Base-by-base conservation (phyloP, 805 yeast species). In the Yarrowia sp. region DNA sequence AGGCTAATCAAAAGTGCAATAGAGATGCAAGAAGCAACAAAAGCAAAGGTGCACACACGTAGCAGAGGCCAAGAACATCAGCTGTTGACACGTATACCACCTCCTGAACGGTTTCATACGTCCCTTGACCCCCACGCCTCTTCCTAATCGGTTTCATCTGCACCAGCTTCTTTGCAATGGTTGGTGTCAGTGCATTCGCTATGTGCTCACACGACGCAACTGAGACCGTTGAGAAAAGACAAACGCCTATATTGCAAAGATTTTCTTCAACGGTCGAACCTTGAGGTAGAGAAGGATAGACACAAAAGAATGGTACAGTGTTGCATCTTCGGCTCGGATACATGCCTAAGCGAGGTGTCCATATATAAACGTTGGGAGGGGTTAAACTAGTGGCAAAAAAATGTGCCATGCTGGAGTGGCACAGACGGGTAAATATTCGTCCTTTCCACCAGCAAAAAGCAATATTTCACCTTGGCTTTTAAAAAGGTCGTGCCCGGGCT, bases 401-500 rank as follows among this genome's bases (percentile, higher is more conserved):
- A 26, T 26, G 32, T 26, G 32, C 32, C 32, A 26, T 26, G 2
- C 32, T 26, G 7, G 7, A 5, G 32, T 26, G 3, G 32, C 32
- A 5, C 32, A 26, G 32, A 2, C 4, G 3, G 2, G 32, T 26
- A 26, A 1, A 26, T 2, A 26, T 26, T 5, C 2, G 32, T 26
- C 32, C 2, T 26, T 5, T 26, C 32, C 0, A 1, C 32, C 32
- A 5, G 7, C 32, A 26, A 26, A 26, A 26, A 26, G 32, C 32
- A 26, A 26, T 5, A 1, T 5, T 26, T 26, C 32, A 26, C 32
- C 3, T 1, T 26, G 32, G 32, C 32, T 26, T 26, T 26, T 10
- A 14, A 50, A 32, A 35, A 50, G 78, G 78, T 76, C 78, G 73
- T 74, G 72, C 78, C 78, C 77, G 78, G 78, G 73, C 70, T 77